A percentile compares a stretch with the other conserved stretches of the same genome.
Evolutionary conservation across 2,329 filamentous ascomycete genomes (phyloP).

Genomic region (Didymellaceae sp.): DNA sequence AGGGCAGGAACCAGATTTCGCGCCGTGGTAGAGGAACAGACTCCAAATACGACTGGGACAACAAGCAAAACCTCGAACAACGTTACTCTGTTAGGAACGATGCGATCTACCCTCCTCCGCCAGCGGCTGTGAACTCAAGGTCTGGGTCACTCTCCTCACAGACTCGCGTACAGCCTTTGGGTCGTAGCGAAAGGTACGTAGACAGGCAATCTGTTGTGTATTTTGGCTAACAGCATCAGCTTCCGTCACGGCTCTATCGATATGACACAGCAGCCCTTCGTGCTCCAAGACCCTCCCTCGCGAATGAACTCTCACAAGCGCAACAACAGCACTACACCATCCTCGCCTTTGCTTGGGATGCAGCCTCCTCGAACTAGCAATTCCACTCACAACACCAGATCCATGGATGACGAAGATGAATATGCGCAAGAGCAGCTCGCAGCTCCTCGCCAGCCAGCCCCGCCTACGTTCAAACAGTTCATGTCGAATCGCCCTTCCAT

Average conservation of each 20-base stretch:
- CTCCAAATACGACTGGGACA: constrained; percentile 34
- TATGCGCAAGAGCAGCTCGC: constrained; percentile 27
- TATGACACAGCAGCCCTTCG: constrained; percentile 31
- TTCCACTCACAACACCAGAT: constrained; percentile 43
- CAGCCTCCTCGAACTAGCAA: constrained; percentile 34
- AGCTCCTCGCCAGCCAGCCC: constrained; percentile 33
- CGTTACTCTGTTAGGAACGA: constrained; percentile 36
- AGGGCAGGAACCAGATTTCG: constrained; percentile 31
- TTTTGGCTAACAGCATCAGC: constrained; percentile 21
- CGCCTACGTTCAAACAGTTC: constrained; percentile 50
- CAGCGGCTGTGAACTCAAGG: constrained; percentile 28
- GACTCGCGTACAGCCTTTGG: constrained; percentile 35
- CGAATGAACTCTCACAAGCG: constrained; percentile 39
- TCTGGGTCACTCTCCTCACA: constrained; percentile 39
- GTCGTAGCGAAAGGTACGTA: constrained; percentile 40
- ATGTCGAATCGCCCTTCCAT: constrained; percentile 45
- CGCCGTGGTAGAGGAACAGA: constrained; percentile 31
- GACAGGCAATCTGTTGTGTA: not conserved
- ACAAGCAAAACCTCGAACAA: constrained; percentile 31
- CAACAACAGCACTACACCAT: constrained; percentile 39
- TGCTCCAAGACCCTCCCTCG: constrained; percentile 33
- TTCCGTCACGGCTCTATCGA: constrained; percentile 24
- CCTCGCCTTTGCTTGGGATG: constrained; percentile 40
- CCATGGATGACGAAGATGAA: constrained; percentile 31
- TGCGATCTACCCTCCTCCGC: constrained; percentile 35